These are phyloP conservation scores for Colletotrichum tamarilloi DNA, from an alignment of 2,329 filamentous ascomycete species.

Conservation along the genomic window DNA sequence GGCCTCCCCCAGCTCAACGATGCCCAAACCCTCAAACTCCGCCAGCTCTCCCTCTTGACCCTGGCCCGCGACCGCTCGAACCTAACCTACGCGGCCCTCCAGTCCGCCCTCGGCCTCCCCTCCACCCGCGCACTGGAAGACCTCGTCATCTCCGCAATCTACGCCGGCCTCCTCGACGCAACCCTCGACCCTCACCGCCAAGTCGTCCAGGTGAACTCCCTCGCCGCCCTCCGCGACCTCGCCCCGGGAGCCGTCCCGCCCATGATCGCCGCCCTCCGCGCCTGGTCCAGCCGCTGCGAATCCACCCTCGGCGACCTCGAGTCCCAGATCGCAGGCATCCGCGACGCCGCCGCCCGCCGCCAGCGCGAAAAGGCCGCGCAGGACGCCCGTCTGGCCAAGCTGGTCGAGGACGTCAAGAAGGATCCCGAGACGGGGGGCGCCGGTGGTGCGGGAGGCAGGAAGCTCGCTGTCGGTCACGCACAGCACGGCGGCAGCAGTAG, in stretches of 20 bases:
- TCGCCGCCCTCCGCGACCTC: conserved; percentile 89
- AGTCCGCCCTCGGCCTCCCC: conserved; percentile 73
- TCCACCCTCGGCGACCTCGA: conserved; percentile 81
- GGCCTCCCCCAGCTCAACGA: conserved; percentile 77
- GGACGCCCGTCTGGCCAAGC: conserved; percentile 58
- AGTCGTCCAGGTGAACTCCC: conserved; percentile 80
- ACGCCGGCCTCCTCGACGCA: conserved; percentile 82
- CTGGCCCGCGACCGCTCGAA: conserved; percentile 75
- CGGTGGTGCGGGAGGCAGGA: conserved; percentile 29
- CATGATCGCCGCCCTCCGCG: conserved; percentile 75
- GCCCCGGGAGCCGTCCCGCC: conserved; percentile 76
- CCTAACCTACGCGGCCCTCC: conserved; percentile 80
- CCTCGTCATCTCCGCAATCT: conserved; percentile 88
- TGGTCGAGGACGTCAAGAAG: conserved; percentile 58
- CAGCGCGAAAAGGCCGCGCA: conserved; percentile 61
- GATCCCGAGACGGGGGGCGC: conserved; percentile 37
- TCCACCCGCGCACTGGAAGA: conserved; percentile 81
- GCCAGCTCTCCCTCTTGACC: conserved; percentile 88
- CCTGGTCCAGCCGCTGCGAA: conserved; percentile 84
- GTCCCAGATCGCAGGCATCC: conserved; percentile 76
- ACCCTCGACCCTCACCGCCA: conserved; percentile 84
- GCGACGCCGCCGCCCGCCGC: conserved; percentile 64
- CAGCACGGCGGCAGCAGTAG: conserved; percentile 15
- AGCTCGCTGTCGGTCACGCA: conserved; percentile 22
- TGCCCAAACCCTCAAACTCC: conserved; percentile 84